Percentiles rank a stretch among this genome's conserved stretches.
Evolutionary conservation across 148 eudicot genomes (phyloP).

Genomic region (Hydrangea macrophylla): DNA sequence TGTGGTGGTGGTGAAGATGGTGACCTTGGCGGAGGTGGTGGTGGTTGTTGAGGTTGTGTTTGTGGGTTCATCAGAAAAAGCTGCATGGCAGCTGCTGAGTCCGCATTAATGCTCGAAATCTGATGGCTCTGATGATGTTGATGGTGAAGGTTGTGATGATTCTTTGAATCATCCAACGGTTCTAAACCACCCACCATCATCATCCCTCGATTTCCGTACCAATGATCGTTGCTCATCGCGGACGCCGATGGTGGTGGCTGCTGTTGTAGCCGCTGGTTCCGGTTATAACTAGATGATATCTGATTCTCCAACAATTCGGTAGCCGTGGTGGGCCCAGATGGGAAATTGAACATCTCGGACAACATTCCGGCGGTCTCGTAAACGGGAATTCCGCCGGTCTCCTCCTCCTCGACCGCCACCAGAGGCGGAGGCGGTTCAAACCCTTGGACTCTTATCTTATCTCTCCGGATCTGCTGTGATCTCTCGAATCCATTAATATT

Average conservation of each 20-base stretch:
- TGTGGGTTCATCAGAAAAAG: conserved; percentile 73
- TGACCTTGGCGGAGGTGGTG: conserved; percentile 26
- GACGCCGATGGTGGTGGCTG: conserved; percentile 11
- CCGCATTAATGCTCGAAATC: conserved; percentile 44
- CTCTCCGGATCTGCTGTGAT: conserved; percentile 51
- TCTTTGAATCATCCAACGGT: conserved; percentile 17
- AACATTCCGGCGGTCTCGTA: conserved; percentile 43
- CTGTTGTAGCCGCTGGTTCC: conserved; percentile 3
- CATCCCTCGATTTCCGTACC: conserved; percentile 34
- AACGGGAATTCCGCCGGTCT: conserved; percentile 21
- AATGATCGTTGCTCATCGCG: conserved; percentile 12
- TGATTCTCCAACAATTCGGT: conserved; percentile 41
- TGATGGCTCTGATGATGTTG: conserved; percentile 33
- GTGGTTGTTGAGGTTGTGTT: conserved; percentile 19
- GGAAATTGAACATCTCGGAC: conserved; percentile 57
- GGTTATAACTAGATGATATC: conserved; percentile 26
- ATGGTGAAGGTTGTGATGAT: conserved; percentile 23
- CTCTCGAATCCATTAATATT: conserved; percentile 44
- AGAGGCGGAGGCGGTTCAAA: conserved; percentile 28
- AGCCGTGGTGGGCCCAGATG: conserved; percentile 21
- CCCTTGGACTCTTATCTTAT: conserved; percentile 36
- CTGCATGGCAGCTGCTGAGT: conserved; percentile 80
- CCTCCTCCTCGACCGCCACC: conserved; percentile 26
- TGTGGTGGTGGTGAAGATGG: conserved; percentile 23
- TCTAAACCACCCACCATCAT: conserved; percentile 16